Evolutionary conservation across 23 red algal species (phyloP), one percentile per base, ranked within the genome.

Genomic region (Gracilaria domingensis): DNA sequence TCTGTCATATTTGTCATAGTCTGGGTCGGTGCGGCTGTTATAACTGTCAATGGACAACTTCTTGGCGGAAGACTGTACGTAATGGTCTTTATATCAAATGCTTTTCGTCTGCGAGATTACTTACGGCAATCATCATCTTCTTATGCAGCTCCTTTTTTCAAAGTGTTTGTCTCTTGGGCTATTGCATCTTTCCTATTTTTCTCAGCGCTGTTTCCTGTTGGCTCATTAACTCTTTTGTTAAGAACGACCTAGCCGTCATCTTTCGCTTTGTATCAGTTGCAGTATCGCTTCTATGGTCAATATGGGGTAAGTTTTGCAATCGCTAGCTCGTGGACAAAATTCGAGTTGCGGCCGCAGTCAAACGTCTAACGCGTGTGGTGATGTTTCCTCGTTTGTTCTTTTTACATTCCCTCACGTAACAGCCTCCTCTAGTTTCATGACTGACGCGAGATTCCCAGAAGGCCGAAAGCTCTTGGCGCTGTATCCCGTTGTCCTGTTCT

Each of bases 91-190:
- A 13, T 47, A 66, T 25, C 73, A 34, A 34, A 23, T 37, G 45
- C 32, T 1, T 85, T 69, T 48, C 30, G 1, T 34, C 8, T 26
- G 24, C 40, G 18, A 69, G 49, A 34, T 65, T 53, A 21, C 49
- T 85, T 23, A 57, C 55, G 17, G 25, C 38, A 85, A 20, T 21
- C 64, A 57, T 66, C 54, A 5, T 26, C n/a, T 45, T 48, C 40
- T 8, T 23, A 8, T 42, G 44, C 73, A 90, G 87, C 29, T 93
- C 97, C 0, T 96, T 99, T 29, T 99, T 99, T 84, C 91, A 95
- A 86, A 96, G 93, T 39, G 88, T 99, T 35, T 99, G 97, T 70
- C 60, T 99, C 16, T 88, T 99, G 40, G 97, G 97, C 17, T 99
- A 99, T 62, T 95, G 93, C 37, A 91, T 99, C 47, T 93, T 93